Evolutionary conservation across 306 rosid genomes (phyloP).

Genomic region (Cicer bijugum): DNA sequence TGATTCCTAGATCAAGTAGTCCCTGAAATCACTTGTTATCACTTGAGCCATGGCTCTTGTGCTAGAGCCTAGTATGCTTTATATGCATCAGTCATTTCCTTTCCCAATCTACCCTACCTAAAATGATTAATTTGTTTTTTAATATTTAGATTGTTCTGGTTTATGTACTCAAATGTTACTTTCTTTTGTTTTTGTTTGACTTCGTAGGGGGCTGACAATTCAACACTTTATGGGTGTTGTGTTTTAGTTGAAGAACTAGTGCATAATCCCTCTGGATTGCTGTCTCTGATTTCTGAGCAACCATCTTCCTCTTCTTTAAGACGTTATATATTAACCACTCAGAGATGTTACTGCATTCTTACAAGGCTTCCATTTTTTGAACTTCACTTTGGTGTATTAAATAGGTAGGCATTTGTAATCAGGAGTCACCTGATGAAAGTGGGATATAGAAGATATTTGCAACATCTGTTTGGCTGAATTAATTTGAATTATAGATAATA

Average conservation of each 20-base stretch:
- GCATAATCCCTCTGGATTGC: slow-evolving; percentile 86
- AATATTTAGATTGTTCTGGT: neutral
- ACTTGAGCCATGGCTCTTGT: slow-evolving; percentile 19
- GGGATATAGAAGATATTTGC: slow-evolving; percentile 37
- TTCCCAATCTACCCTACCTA: slow-evolving; percentile 8
- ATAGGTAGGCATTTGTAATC: slow-evolving; percentile 63
- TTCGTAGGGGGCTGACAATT: slow-evolving; percentile 86
- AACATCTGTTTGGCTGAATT: slow-evolving; percentile 33
- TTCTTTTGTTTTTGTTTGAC: slow-evolving; percentile 7
- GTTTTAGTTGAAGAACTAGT: slow-evolving; percentile 94
- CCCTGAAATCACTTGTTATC: neutral
- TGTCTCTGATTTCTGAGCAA: slow-evolving; percentile 71
- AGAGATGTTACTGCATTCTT: slow-evolving; percentile 93
- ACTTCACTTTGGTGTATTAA: slow-evolving; percentile 92
- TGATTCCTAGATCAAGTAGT: slow-evolving; percentile 35
- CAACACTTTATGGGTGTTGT: slow-evolving; percentile 94
- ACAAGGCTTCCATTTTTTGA: slow-evolving; percentile 91
- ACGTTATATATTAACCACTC: slow-evolving; percentile 77
- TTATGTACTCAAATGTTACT: slow-evolving; percentile 18
- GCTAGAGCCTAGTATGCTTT: slow-evolving; percentile 26
- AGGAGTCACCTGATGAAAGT: slow-evolving; percentile 18
- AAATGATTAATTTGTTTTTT: slow-evolving; percentile 5
- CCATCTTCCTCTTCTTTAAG: slow-evolving; percentile 69
- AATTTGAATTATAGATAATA: slow-evolving; percentile 20
- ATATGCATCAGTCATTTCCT: slow-evolving; percentile 6